phyloP scores from a whole-genome alignment of 345 rosid genomes.

The Theobroma cacao region DNA sequence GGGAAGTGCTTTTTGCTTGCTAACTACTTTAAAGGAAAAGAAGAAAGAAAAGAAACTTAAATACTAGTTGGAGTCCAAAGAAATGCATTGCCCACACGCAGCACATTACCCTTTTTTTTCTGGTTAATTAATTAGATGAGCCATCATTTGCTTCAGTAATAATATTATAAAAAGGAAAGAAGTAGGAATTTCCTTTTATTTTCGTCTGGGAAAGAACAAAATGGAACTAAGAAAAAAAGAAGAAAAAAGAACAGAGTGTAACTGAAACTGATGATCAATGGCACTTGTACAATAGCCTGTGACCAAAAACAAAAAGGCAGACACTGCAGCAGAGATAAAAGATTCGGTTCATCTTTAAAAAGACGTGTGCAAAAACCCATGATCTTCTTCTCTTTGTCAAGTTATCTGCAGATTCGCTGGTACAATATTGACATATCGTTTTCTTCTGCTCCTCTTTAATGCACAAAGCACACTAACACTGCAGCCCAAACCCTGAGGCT shows the following conservation, averaged over 20 bases:
- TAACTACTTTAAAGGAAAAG: too few relatives aligned
- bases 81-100: too few relatives aligned
- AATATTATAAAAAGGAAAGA: too few relatives aligned
- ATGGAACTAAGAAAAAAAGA: not conserved
- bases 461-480: not conserved
- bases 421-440: not conserved
- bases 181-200: too few relatives aligned
- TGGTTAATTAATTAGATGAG: too few relatives aligned
- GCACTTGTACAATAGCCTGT: not conserved
- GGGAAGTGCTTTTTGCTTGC: not conserved
- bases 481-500: not conserved
- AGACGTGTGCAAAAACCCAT: not conserved
- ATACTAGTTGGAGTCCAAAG: too few relatives aligned
- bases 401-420: not conserved
- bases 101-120: too few relatives aligned
- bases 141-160: not conserved
- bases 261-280: not conserved
- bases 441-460: not conserved
- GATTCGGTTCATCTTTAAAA: not conserved
- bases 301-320: not conserved
- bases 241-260: not conserved
- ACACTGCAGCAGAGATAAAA: not conserved
- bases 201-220: not conserved
- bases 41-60: too few relatives aligned
- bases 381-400: not conserved